phyloP scores from a whole-genome alignment of 176 grass and related monocot genomes.

The Paspalum notatum region DNA sequence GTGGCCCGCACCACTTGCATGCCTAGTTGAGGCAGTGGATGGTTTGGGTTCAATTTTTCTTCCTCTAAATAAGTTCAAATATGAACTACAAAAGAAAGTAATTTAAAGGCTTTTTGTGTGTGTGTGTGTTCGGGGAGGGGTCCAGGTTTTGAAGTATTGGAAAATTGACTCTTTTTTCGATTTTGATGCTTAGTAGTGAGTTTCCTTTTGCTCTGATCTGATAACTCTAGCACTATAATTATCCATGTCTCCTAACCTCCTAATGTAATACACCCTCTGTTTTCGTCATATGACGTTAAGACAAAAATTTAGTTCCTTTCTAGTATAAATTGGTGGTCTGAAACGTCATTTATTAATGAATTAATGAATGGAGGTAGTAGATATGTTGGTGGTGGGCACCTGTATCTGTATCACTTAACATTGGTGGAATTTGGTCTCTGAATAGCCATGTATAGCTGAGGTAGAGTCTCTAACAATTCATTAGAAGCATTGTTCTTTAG shows the following conservation, averaged over 20 bases:
- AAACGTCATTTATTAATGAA: too few relatives aligned
- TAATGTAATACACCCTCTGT: too few relatives aligned
- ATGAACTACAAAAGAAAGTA: background rate
- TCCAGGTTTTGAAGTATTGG: background rate
- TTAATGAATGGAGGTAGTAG: background rate
- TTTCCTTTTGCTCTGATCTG: background rate
- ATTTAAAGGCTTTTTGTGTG: background rate
- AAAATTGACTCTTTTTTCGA: background rate
- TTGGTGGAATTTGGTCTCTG: background rate
- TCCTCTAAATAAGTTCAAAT: background rate
- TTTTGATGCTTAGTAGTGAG: background rate
- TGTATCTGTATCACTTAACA: background rate
- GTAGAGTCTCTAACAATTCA: background rate
- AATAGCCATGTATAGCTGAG: background rate
- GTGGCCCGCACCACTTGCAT: too few relatives aligned
- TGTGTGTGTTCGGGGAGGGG: background rate
- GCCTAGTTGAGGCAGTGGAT: background rate
- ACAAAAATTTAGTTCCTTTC: too few relatives aligned
- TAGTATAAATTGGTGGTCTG: too few relatives aligned
- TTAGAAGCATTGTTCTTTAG: background rate
- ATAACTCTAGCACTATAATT: constrained; percentile 2
- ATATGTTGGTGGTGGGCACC: background rate
- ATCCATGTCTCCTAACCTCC: background rate
- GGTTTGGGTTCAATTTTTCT: background rate
- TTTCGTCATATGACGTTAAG: too few relatives aligned